Base-by-base conservation (phyloP, 2,329 filamentous ascomycete genomes). In the Fusarium compactum region DNA sequence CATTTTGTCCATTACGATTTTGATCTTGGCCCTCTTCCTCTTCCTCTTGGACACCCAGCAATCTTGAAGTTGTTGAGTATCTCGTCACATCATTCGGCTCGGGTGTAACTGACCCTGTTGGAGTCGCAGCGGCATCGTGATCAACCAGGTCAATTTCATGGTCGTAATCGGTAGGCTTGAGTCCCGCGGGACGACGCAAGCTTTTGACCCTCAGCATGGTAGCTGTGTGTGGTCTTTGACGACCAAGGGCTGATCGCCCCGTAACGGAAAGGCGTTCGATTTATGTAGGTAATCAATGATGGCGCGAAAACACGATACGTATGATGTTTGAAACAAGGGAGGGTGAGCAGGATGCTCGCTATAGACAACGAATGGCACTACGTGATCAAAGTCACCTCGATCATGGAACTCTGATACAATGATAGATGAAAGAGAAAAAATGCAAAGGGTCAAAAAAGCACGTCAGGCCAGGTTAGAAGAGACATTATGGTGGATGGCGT, bases 91-190 rank as follows among this genome's bases (percentile, higher is more conserved):
- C 56, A 50, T 64, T 56, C 16, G 73, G 67, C 40, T 76, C 71
- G 20, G 67, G 69, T 24, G 68, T 70, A 22, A 55, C 38, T 20
- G 70, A 57, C 53, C 62, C 57, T 51, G 69, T 58, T 43, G 73
- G 72, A 41, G 75, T 75, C 51, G 60, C 58, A 15, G 69, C 71
- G 65, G 76, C 67, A 75, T 83, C 82, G 59, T 84, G 82, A 78
- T 93, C 90, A 71, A 92, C 83, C 40, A 95, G 87, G 71, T 78
- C 81, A 76, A 95, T 94, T 78, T 90, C 89, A 79, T 93, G 91
- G 74, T 91, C 89, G 76, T 90, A 91, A 72, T 91, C 88, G 77
- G 81, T 82, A 69, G 90, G 87, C 77, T 86, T 85, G 61, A 89
- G 82, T 59, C 82, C 81, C 54, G 82, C 77, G 40, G 82, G 85